Percentiles rank a stretch among this genome's conserved stretches.
phyloP scores from a whole-genome alignment of 192 early-diverging fungal genomes.

The Dispira parvispora region DNA sequence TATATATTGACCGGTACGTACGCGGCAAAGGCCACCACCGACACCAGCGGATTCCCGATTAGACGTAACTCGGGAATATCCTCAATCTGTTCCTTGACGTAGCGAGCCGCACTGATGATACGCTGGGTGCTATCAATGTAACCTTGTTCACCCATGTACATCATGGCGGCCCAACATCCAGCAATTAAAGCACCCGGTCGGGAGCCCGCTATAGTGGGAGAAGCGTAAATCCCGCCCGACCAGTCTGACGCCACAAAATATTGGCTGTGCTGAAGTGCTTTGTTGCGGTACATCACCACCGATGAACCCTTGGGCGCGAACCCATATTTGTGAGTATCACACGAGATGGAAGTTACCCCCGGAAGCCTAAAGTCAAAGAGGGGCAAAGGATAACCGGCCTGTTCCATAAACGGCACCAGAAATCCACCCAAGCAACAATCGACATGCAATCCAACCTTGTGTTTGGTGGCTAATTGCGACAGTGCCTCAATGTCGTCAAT shows the following conservation, averaged over 20 bases:
- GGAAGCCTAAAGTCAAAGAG: conserved; percentile 77
- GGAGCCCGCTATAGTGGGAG: conserved; percentile 81
- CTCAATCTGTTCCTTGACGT: conserved; percentile 42
- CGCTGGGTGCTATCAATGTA: conserved; percentile 67
- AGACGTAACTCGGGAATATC: conserved; percentile 51
- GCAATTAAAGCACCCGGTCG: conserved; percentile 82
- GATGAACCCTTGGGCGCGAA: conserved; percentile 98
- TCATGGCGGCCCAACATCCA: conserved; percentile 87
- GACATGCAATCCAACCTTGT: conserved; percentile 79
- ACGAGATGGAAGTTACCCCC: conserved; percentile 88
- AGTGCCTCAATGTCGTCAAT: conserved; percentile 78
- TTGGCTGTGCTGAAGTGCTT: conserved; percentile 70
- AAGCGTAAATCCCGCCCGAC: conserved; percentile 93
- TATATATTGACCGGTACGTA: conserved; percentile 58
- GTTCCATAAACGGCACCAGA: conserved; percentile 82
- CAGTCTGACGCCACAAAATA: conserved; percentile 85
- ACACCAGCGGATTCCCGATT: conserved; percentile 64
- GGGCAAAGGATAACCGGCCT: conserved; percentile 69
- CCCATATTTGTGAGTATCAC: conserved; percentile 97
- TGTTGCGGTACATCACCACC: conserved; percentile 77
- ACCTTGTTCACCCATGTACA: conserved; percentile 71
- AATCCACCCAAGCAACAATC: conserved; percentile 96
- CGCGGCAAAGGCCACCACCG: conserved; percentile 73
- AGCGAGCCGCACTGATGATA: conserved; percentile 57
- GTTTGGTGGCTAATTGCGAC: conserved; percentile 54